Conservation (phyloP, 441 rosid species). For the Jatropha multifida region DNA sequence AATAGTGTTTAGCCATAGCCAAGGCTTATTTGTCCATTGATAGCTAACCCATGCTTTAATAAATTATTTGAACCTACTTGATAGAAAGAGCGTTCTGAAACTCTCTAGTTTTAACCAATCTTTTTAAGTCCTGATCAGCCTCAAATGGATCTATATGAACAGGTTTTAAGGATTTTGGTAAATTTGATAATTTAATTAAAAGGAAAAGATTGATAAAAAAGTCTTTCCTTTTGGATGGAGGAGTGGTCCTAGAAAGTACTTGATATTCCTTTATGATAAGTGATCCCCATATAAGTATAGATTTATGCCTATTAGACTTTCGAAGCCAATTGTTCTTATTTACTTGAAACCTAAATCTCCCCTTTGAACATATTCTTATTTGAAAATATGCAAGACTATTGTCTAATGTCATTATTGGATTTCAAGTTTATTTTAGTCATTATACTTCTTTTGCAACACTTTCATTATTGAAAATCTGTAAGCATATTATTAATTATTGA, state of each 20-base stretch:
- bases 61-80: background rate
- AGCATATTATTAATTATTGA: background rate
- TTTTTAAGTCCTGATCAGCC: background rate
- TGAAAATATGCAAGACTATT: background rate
- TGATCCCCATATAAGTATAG: background rate
- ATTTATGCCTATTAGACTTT: background rate
- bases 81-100: background rate
- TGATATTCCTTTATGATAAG: conserved; percentile 5
- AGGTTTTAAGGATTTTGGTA: background rate
- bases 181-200: background rate
- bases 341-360: background rate
- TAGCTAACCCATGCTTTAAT: background rate
- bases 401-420: background rate
- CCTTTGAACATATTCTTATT: conserved; percentile 1
- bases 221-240: background rate
- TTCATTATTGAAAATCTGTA: background rate
- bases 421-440: background rate
- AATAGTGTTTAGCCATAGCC: background rate
- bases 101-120: background rate
- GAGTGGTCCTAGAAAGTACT: background rate
- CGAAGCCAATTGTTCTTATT: background rate
- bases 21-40: background rate
- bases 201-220: background rate
- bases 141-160: background rate
- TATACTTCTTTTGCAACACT: background rate